Evolutionary conservation across 169 alveolate species (phyloP).

Genomic region (Theileria equi): DNA sequence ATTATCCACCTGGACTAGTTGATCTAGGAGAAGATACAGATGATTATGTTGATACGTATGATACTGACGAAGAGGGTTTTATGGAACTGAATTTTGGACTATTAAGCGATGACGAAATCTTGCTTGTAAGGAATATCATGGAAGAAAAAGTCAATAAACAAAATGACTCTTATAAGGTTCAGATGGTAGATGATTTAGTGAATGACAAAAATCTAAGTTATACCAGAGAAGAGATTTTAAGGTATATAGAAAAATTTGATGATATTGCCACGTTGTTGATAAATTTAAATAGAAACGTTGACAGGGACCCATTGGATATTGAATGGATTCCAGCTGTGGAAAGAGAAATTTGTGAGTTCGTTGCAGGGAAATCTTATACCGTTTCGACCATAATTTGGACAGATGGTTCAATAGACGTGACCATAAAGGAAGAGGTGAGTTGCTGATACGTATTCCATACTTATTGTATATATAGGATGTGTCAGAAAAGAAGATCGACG

Average conservation of each 20-base stretch:
- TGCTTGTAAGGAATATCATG: slow-evolving; percentile 20
- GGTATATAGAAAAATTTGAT: slow-evolving; percentile 22
- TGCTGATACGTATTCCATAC: too few species aligned
- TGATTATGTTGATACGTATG: slow-evolving; percentile 1
- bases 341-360: slow-evolving; percentile 8
- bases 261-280: slow-evolving; percentile 35
- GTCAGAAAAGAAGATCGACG: slow-evolving; percentile 7
- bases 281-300: slow-evolving; percentile 21
- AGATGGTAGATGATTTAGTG: slow-evolving; percentile 8
- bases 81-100: slow-evolving; percentile 37
- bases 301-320: slow-evolving; percentile 31
- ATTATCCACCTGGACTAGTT: slow-evolving; percentile 14
- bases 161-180: slow-evolving; percentile 7
- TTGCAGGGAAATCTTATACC: slow-evolving; percentile 1
- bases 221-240: slow-evolving; percentile 22
- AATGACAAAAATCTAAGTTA: slow-evolving; percentile 16
- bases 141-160: slow-evolving; percentile 27
- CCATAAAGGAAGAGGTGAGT: slow-evolving; percentile 27
- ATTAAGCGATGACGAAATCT: slow-evolving; percentile 16
- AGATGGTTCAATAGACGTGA: slow-evolving; percentile 14
- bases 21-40: not conserved
- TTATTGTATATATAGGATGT: slow-evolving; percentile 4
- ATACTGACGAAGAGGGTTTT: slow-evolving; percentile 7
- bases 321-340: slow-evolving; percentile 46
- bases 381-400: slow-evolving; percentile 49